phyloP scores from a whole-genome alignment of 345 rosid genomes.

The Rhodamnia argentea region DNA sequence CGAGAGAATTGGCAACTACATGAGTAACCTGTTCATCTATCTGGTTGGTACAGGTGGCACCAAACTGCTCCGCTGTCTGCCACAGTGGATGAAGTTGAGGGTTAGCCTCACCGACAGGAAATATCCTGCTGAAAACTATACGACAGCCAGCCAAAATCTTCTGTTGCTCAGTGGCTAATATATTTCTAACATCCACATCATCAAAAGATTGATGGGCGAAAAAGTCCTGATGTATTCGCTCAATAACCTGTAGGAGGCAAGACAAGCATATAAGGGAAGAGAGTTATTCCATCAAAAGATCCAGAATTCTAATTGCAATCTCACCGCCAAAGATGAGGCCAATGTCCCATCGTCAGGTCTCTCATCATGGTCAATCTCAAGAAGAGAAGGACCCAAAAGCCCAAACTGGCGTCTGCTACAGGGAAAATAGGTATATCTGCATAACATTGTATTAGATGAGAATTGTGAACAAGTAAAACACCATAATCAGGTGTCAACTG shows the following conservation, averaged over 20 bases:
- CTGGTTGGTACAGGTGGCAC: conserved; percentile 87
- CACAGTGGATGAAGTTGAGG: conserved; percentile 94
- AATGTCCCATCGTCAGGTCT: conserved; percentile 95
- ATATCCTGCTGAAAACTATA: conserved; percentile 80
- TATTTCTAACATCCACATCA: conserved; percentile 83
- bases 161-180: conserved; percentile 74
- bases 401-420: conserved; percentile 98
- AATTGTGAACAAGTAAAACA: neutral
- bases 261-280: neutral
- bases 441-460: conserved; percentile 4
- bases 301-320: conserved; percentile 8
- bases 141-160: conserved; percentile 85
- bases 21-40: conserved; percentile 90
- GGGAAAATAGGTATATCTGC: conserved; percentile 94
- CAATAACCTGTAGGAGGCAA: conserved; percentile 55
- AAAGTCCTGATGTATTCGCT: conserved; percentile 68
- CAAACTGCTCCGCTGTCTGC: conserved; percentile 98
- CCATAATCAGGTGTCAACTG: neutral
- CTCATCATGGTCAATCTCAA: conserved; percentile 94
- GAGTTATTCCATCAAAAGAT: neutral
- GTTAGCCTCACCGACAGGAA: conserved; percentile 89
- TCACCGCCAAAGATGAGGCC: conserved; percentile 89
- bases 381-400: conserved; percentile 94
- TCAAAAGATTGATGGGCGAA: conserved; percentile 62
- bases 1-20: conserved; percentile 91